Evolutionary conservation across 305 asterid genomes (phyloP), one percentile per base, ranked within the genome.

Genomic region (Fraxinus baroniana): DNA sequence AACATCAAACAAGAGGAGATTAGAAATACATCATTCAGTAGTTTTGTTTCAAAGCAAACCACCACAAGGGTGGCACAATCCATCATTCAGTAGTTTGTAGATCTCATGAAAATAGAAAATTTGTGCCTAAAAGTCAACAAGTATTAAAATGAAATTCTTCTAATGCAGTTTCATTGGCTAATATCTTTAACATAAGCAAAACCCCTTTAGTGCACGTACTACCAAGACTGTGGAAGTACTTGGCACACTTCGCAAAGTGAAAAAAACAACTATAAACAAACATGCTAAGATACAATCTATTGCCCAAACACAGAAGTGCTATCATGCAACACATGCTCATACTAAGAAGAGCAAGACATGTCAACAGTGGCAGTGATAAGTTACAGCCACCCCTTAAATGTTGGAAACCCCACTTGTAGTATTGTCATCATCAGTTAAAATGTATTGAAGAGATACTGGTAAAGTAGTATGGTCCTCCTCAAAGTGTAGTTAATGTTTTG

Each of bases 301-400:
- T 52, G 49, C 17, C 46, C 41, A 57, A 28, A 66, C 55, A 62
- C 52, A 5, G 78, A 68, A 66, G 72, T 22, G 36, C 60, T 28
- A 74, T 30, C 44, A 3, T 39, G 62, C 78, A 82, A 35, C n/a
- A 64, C 7, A 24, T 3, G 73, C 73, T 24, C 73, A 22, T 24
- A 22, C 2, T 22, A 8, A 64, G 73, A 64, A 64, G n/a, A 64
- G 73, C 33, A 8, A 62, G 77, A 71, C 77, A 79, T n/a, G 81
- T 82, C 79, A 74, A 79, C 68, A 60, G 66, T 68, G 78, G 78
- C 79, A 79, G 46, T 39, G 18, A 22, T 62, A 64, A 64, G 33
- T 22, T 10, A 64, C 1, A 17, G n/a, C 35, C 13, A 64, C 5
- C n/a, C 73, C 35, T 57, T 64, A 64, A 64, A 64, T 64, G 30